Base-by-base conservation (phyloP, 1,139 yeast genomes). In the Meyerozyma smithsonii region DNA sequence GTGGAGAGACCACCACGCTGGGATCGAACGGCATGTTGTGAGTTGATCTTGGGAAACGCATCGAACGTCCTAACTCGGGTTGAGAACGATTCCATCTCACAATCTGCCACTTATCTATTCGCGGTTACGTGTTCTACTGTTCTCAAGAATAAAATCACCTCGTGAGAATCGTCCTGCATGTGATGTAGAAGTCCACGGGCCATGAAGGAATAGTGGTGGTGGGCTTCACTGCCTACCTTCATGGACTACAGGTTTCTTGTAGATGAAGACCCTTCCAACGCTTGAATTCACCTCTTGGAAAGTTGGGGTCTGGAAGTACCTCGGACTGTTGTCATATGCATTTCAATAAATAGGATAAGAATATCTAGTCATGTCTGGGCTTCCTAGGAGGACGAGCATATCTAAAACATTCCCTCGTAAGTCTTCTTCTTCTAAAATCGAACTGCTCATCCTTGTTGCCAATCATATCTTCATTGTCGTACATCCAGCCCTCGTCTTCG, bases 31-130 rank as follows among this genome's bases (percentile, higher is more conserved):
- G 84, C 75, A 52, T 87, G 90, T 45, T 84, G 76, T 6, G 88
- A 75, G 40, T 84, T 83, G 20, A 88, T 87, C 61, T 90, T 90
- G 16, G 97, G 63, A 54, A 88, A 88, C 26, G 96, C 96, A 68
- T 88, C 96, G 60, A 88, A 87, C 7, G 89, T 74, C 51, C 77
- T 69, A 38, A 84, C 78, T 45, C 48, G 59, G 33, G 49, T 60
- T 18, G 71, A 49, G 44, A 70, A 59, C 6, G 64, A 38, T 33
- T 69, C 73, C 74, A 70, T 70, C 12, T 33, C 23, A n/a, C n/a
- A n/a, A n/a, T n/a, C n/a, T n/a, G n/a, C n/a, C n/a, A n/a, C n/a
- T n/a, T n/a, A n/a, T n/a, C n/a, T n/a, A n/a, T n/a, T n/a, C n/a
- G n/a, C n/a, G n/a, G n/a, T n/a, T n/a, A n/a, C n/a, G n/a, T n/a